Evolutionary conservation across 306 rosid species (phyloP).

Genomic region (Macrotyloma uniflorum): DNA sequence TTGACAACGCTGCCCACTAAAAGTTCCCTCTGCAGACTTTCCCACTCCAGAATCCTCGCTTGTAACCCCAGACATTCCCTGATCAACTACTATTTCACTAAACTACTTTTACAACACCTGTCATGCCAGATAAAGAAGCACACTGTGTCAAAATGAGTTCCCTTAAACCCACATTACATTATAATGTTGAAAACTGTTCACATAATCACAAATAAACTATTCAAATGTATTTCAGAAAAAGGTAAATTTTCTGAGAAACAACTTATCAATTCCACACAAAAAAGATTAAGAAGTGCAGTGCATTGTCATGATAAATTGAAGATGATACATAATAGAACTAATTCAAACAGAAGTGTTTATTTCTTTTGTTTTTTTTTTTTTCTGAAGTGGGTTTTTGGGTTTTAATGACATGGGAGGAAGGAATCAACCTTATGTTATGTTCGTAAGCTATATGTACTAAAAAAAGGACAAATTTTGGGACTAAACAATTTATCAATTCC

Average conservation of each 20-base stretch:
- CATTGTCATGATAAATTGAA: constrained; percentile 18
- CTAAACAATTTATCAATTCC: neutral
- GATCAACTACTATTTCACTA: constrained; percentile 51
- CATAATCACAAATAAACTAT: constrained; percentile 16
- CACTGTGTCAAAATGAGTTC: constrained; percentile 25
- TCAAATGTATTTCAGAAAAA: neutral
- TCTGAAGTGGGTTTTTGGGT: no score
- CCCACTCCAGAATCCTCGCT: constrained; percentile 85
- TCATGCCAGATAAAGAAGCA: constrained; percentile 39
- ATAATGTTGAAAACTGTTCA: constrained; percentile 21
- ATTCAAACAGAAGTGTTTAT: constrained; percentile 17
- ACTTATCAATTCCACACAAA: neutral
- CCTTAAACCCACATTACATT: constrained; percentile 29
- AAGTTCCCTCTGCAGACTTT: constrained; percentile 73
- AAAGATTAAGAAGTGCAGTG: neutral
- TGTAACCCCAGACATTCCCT: constrained; percentile 77
- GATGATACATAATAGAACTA: neutral
- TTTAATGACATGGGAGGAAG: no score
- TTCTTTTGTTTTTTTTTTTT: no score
- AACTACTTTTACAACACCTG: constrained; percentile 51
- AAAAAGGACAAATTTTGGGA: no score
- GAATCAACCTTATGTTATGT: no score
- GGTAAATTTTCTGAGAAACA: neutral
- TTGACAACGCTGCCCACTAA: constrained; percentile 78
- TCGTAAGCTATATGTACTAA: no score